A percentile compares a stretch with the other conserved stretches of the same genome.
These are phyloP conservation scores for Calonectria hawksworthii DNA, from an alignment of 2,329 filamentous ascomycete genomes.

Conservation along the genomic window DNA sequence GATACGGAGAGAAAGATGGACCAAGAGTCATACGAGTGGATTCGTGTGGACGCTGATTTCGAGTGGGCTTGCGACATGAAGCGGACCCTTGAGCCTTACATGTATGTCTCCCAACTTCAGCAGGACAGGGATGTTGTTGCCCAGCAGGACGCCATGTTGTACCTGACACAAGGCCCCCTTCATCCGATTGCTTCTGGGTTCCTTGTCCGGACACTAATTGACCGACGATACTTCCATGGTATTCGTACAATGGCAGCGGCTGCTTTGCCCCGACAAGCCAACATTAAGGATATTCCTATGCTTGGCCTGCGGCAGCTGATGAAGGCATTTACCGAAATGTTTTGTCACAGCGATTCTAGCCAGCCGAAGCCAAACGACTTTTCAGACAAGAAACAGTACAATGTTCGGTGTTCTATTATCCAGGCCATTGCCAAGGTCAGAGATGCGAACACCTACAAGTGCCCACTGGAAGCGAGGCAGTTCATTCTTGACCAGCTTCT, in stretches of 20 bases:
- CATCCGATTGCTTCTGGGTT: conserved; percentile 91
- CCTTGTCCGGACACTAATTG: conserved; percentile 89
- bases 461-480: conserved; percentile 82
- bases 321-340: conserved; percentile 89
- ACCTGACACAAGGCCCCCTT: conserved; percentile 75
- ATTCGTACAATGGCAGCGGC: conserved; percentile 89
- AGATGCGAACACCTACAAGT: conserved; percentile 77
- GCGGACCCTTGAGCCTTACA: conserved; percentile 88
- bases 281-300: conserved; percentile 74
- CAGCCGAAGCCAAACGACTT: conserved; percentile 95
- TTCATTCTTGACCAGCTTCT: conserved; percentile 92
- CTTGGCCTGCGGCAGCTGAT: conserved; percentile 88
- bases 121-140: conserved; percentile 97
- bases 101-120: conserved; percentile 97
- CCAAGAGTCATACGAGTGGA: conserved; percentile 98
- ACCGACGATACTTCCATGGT: conserved; percentile 92
- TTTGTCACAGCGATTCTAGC: conserved; percentile 82
- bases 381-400: conserved; percentile 85
- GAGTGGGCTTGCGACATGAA: conserved; percentile 95
- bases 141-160: conserved; percentile 82
- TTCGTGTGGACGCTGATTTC: conserved; percentile 96
- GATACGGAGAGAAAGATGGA: conserved; percentile 94
- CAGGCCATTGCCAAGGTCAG: conserved; percentile 84
- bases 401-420: conserved; percentile 87
- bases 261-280: conserved; percentile 82